These are phyloP conservation scores for Wickerhamomyces sp. DNA, from an alignment of 1,139 yeast species.

Conservation along the genomic window DNA sequence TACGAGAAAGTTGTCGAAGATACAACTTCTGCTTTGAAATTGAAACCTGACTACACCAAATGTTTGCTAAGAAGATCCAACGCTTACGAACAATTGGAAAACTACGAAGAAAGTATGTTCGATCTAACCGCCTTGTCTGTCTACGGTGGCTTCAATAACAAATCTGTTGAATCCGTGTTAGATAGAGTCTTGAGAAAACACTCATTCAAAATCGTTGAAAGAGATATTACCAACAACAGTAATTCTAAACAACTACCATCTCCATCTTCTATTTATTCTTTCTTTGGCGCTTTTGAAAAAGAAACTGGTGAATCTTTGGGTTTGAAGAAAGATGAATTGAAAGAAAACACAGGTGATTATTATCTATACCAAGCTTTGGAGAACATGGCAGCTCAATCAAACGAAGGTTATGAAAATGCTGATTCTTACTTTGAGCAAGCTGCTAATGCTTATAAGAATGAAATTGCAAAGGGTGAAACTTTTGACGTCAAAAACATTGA, in stretches of 20 bases:
- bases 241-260: constrained; percentile 64
- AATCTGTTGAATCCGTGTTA: constrained; percentile 71
- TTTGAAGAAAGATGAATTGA: constrained; percentile 46
- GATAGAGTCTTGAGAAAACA: constrained; percentile 84
- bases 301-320: constrained; percentile 30
- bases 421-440: constrained; percentile 68
- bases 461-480: constrained; percentile 10
- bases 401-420: constrained; percentile 72
- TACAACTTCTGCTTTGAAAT: constrained; percentile 76
- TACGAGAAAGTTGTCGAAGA: constrained; percentile 83
- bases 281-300: constrained; percentile 57
- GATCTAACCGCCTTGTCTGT: constrained; percentile 85
- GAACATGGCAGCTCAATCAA: constrained; percentile 57
- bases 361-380: constrained; percentile 66
- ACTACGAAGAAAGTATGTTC: constrained; percentile 80
- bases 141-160: constrained; percentile 75
- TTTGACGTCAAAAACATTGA: constrained; percentile 26
- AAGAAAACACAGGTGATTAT: constrained; percentile 52
- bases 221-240: constrained; percentile 42
- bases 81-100: constrained; percentile 79
- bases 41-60: constrained; percentile 88
- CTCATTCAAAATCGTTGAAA: constrained; percentile 56
- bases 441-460: constrained; percentile 45
- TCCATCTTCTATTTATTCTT: constrained; percentile 78
- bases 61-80: constrained; percentile 79